Percentiles rank a stretch among this genome's conserved stretches.
These are phyloP conservation scores for Volvox reticuliferus DNA, from an alignment of 139 green algal species.

Conservation along the genomic window DNA sequence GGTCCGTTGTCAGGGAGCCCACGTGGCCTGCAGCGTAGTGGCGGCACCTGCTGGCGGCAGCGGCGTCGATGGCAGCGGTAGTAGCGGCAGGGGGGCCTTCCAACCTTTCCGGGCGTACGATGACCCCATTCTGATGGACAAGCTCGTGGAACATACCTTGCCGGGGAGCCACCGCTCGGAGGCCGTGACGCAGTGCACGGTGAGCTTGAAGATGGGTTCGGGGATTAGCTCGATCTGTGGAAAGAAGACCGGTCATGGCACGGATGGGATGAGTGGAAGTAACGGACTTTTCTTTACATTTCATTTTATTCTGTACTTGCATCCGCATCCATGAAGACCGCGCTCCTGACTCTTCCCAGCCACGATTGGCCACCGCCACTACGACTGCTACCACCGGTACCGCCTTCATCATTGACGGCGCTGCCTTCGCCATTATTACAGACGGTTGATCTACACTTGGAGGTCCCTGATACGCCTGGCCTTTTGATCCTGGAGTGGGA, in stretches of 20 bases:
- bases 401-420: too few species aligned
- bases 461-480: background rate
- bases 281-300: too few species aligned
- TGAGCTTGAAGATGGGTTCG: background rate
- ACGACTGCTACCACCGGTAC: too few species aligned
- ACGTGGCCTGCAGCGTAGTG: background rate
- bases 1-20: conserved; percentile 14
- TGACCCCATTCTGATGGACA: background rate
- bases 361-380: too few species aligned
- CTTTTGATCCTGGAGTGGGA: conserved; percentile 35
- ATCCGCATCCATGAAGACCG: too few species aligned
- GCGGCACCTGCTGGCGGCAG: background rate
- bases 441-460: background rate
- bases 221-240: too few species aligned
- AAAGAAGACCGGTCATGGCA: too few species aligned
- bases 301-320: too few species aligned
- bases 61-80: too few species aligned
- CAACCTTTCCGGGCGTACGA: background rate
- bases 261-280: too few species aligned
- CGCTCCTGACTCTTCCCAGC: too few species aligned
- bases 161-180: conserved; percentile 12
- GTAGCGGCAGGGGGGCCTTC: too few species aligned
- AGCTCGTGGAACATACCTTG: background rate
- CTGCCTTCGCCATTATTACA: background rate
- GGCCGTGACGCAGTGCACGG: background rate